phyloP scores from a whole-genome alignment of 164 flowering plant genomes.

The Taxillus chinensis region DNA sequence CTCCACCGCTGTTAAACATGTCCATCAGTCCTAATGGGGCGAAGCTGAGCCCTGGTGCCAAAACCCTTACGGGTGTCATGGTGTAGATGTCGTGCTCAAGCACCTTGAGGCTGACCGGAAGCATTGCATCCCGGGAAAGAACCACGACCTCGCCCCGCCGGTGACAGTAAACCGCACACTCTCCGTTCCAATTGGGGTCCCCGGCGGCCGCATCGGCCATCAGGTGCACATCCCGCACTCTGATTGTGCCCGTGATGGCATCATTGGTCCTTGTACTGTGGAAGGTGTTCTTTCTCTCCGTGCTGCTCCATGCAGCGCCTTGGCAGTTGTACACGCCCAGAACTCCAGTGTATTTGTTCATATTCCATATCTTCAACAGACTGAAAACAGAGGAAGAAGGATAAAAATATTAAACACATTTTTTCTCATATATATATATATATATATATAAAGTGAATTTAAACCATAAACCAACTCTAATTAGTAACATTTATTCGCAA shows the following conservation, averaged over 20 bases:
- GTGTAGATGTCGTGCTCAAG: slow-evolving; percentile 61
- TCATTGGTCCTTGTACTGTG: slow-evolving; percentile 44
- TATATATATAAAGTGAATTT: too few relatives aligned
- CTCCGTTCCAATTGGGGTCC: slow-evolving; percentile 52
- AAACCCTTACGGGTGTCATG: slow-evolving; percentile 52
- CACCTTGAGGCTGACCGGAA: slow-evolving; percentile 63
- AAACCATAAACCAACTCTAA: too few relatives aligned
- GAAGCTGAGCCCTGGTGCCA: slow-evolving; percentile 46
- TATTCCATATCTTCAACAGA: slow-evolving; percentile 95
- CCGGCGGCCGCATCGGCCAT: slow-evolving; percentile 38
- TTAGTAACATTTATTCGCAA: too few relatives aligned
- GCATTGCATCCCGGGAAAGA: slow-evolving; percentile 40
- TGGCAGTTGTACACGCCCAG: slow-evolving; percentile 93
- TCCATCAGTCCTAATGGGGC: slow-evolving; percentile 64
- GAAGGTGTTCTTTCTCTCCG: slow-evolving; percentile 60
- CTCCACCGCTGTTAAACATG: slow-evolving; percentile 74
- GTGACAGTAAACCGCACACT: slow-evolving; percentile 53
- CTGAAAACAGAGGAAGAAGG: slow-evolving; percentile 21
- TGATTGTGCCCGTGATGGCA: slow-evolving; percentile 41
- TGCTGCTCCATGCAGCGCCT: slow-evolving; percentile 88
- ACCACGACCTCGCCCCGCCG: slow-evolving; percentile 25
- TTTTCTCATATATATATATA: too few relatives aligned
- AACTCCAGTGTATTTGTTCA: slow-evolving; percentile 91
- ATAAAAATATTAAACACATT: background rate
- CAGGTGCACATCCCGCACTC: slow-evolving; percentile 63